Percentiles rank a stretch among this genome's conserved stretches.
Evolutionary conservation across 2,329 filamentous ascomycete genomes (phyloP).

Genomic region (Penicillium sp.): DNA sequence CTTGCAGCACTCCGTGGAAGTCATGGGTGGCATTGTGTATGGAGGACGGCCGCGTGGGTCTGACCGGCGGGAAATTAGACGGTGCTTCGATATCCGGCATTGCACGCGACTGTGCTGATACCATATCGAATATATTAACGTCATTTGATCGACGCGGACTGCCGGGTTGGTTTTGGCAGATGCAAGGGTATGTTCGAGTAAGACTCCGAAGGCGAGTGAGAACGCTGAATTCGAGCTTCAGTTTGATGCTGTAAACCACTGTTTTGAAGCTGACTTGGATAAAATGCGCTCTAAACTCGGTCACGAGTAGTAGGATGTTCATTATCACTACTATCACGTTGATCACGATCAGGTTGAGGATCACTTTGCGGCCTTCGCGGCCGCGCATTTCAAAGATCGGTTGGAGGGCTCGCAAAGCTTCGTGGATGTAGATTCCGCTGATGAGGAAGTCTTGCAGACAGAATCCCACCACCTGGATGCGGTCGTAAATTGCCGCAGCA

Average conservation of each 20-base stretch:
- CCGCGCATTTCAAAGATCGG: constrained; percentile 45
- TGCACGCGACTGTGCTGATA: not conserved
- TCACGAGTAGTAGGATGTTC: constrained; percentile 34
- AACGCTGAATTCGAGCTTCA: constrained; percentile 46
- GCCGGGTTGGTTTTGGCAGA: constrained; percentile 2
- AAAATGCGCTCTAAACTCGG: constrained; percentile 36
- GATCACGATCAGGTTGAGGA: constrained; percentile 45
- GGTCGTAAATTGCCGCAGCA: constrained; percentile 40
- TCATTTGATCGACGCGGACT: constrained; percentile 8
- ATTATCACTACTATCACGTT: constrained; percentile 43
- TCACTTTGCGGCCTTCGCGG: constrained; percentile 35
- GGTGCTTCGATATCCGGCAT: constrained; percentile 2
- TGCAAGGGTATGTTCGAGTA: constrained; percentile 12
- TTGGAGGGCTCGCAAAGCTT: constrained; percentile 40
- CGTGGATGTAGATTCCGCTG: constrained; percentile 51
- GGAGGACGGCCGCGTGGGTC: not conserved
- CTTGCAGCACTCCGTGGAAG: constrained; percentile 17
- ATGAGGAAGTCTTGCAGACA: constrained; percentile 53
- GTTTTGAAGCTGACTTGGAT: constrained; percentile 39
- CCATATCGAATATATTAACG: constrained; percentile 17
- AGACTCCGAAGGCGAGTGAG: constrained; percentile 40
- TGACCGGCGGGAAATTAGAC: not conserved
- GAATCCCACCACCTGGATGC: constrained; percentile 51
- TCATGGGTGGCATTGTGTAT: constrained; percentile 8
- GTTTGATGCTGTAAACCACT: constrained; percentile 43